Conservation (phyloP, 768 basidiomycete genomes). For the Suillus cothurnatus region DNA sequence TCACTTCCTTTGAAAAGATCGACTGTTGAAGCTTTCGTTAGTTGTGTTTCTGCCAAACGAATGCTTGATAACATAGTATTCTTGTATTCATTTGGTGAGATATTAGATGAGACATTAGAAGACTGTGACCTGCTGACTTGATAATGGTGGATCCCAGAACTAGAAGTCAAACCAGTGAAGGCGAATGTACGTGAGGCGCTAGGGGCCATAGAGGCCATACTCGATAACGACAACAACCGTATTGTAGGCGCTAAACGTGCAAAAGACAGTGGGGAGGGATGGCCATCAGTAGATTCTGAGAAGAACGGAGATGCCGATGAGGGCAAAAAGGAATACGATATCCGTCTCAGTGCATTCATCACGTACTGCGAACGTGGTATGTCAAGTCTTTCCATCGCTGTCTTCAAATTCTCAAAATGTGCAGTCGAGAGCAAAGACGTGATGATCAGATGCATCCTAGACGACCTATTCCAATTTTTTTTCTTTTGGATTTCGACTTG, state of each 20-base stretch:
- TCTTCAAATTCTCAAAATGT: background rate
- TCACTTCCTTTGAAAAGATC: background rate
- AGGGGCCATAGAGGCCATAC: background rate
- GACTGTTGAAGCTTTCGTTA: background rate
- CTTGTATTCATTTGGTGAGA: background rate
- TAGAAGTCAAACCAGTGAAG: background rate
- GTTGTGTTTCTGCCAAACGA: background rate
- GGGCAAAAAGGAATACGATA: background rate
- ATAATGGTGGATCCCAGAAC: background rate
- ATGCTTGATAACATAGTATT: background rate
- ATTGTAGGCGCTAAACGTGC: background rate
- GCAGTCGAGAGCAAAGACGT: background rate
- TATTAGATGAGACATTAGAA: background rate
- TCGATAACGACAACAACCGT: background rate
- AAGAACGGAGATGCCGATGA: background rate
- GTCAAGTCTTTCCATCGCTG: background rate
- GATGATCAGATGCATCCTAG: background rate
- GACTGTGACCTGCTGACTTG: background rate
- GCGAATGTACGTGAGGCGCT: background rate
- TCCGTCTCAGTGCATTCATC: background rate
- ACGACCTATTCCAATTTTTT: background rate
- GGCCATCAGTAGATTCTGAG: background rate
- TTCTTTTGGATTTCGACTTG: background rate
- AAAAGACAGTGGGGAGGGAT: background rate
- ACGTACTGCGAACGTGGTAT: background rate